phyloP scores from a whole-genome alignment of 257 asterid species.

The Verbascum thapsus region DNA sequence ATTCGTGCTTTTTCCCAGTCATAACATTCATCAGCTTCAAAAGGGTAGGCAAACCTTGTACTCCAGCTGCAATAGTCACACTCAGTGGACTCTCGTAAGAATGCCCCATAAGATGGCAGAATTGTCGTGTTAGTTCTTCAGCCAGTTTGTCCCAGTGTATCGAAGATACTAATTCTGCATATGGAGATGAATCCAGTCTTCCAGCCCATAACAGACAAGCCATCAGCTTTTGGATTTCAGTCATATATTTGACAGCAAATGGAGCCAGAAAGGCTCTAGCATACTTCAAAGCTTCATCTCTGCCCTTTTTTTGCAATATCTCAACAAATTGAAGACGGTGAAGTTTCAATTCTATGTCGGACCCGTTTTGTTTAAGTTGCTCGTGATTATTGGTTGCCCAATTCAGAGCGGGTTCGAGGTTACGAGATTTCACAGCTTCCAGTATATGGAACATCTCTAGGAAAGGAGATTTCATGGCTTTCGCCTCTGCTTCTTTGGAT shows the following conservation, averaged over 20 bases:
- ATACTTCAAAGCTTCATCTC: constrained; percentile 73
- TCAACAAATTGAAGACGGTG: constrained; percentile 82
- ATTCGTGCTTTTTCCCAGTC: constrained; percentile 79
- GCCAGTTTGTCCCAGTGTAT: constrained; percentile 66
- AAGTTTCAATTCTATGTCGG: constrained; percentile 81
- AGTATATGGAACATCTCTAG: constrained; percentile 69
- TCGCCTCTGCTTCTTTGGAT: constrained; percentile 58
- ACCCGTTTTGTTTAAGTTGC: constrained; percentile 53
- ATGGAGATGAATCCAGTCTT: constrained; percentile 82
- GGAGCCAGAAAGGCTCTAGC: constrained; percentile 63
- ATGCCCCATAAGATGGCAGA: constrained; percentile 79
- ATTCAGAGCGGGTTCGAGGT: constrained; percentile 75
- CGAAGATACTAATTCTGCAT: constrained; percentile 65
- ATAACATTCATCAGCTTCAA: constrained; percentile 81
- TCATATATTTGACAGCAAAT: constrained; percentile 63
- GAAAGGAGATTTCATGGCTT: constrained; percentile 56
- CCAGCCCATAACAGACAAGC: constrained; percentile 77
- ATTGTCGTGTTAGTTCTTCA: constrained; percentile 70
- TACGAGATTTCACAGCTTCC: constrained; percentile 69
- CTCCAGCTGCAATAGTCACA: constrained; percentile 80
- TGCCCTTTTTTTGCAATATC: constrained; percentile 64
- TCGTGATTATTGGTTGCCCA: constrained; percentile 76
- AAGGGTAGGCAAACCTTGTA: constrained; percentile 84
- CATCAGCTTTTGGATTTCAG: constrained; percentile 84
- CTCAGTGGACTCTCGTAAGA: constrained; percentile 74